Evolutionary conservation across 208 protist genomes (phyloP), one percentile per base, ranked within the genome.

Genomic region (Entamoeba moshkovskii): DNA sequence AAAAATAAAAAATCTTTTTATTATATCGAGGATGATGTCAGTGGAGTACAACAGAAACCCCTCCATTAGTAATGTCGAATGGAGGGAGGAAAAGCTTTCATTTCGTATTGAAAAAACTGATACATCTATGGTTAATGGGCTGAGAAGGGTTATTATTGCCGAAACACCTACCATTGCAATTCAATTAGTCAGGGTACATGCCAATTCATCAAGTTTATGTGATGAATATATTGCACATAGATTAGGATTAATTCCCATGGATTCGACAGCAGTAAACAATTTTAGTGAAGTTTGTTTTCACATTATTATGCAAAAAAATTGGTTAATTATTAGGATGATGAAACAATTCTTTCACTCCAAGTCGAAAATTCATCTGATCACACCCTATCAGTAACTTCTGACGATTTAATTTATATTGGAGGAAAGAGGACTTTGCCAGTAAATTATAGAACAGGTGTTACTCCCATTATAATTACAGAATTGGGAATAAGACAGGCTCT

Each of bases 221-320:
- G 99, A 99, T 95, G 98, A 99, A 95, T 99, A 99, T 96, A 97
- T 99, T 44, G 97, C 98, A 4, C 98, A 99, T 95, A 96, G 99
- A 8, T 95, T 99, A 4, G 99, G 98, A 13, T 96, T 99, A 1
- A 97, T 99, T 25, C 99, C 99, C 8, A 25, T 46, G 1, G 11
- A 48, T 29, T 92, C 91, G 22, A 92, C 25, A 3, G 4, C 5
- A 29, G 3, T 38, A 29, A 15, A 92, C 48, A n/a, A 16, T 47
- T 48, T 47, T 18, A 29, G 33, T 1, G 46, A 52, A 25, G n/a
- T 49, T 52, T 18, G 38, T n/a, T 38, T 15, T 44, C 6, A 48
- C 5, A 42, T 44, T 2, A 45, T 42, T 42, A 25, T 8, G 44
- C 2, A 48, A 4, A 52, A 46, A 52, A 38, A 44, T 52, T 44